Conservation (phyloP, 2,329 filamentous ascomycete species). For the Fusarium equiseti region DNA sequence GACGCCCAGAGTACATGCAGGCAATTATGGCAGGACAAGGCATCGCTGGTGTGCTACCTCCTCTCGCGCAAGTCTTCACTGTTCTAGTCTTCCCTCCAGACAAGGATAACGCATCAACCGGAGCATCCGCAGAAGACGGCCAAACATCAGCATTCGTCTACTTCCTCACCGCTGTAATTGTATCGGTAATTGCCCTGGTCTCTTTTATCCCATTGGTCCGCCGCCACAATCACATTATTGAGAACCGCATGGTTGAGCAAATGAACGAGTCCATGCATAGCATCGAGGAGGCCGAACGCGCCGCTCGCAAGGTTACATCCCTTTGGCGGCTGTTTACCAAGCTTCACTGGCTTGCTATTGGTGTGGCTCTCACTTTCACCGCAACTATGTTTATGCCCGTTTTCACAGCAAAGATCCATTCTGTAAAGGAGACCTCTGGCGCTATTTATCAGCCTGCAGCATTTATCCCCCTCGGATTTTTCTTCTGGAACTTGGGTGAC, state of each 20-base stretch:
- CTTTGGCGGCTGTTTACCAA: conserved; percentile 79
- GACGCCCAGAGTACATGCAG: conserved; percentile 89
- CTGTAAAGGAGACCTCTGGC: conserved; percentile 57
- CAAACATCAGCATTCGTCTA: conserved; percentile 82
- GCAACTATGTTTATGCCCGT: conserved; percentile 96
- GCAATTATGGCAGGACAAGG: conserved; percentile 96
- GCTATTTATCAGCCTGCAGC: conserved; percentile 76
- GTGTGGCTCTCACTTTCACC: conserved; percentile 83
- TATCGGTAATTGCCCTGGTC: conserved; percentile 77
- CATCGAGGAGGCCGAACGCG: conserved; percentile 65
- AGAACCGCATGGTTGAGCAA: conserved; percentile 60
- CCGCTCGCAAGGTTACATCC: conserved; percentile 62
- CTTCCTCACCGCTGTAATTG: conserved; percentile 86
- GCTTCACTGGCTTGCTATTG: conserved; percentile 80
- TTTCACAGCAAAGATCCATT: conserved; percentile 77
- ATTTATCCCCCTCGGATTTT: conserved; percentile 91
- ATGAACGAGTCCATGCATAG: conserved; percentile 64
- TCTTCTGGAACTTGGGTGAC: conserved; percentile 95
- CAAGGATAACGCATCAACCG: conserved; percentile 43
- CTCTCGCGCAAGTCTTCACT: conserved; percentile 86
- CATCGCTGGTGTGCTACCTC: conserved; percentile 89
- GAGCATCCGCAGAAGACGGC: conserved; percentile 43
- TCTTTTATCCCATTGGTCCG: conserved; percentile 81
- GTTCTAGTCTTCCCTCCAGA: conserved; percentile 71
- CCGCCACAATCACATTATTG: conserved; percentile 67